Base-by-base conservation (phyloP, 73 alveolate genomes). In the Urostyla sp. region DNA sequence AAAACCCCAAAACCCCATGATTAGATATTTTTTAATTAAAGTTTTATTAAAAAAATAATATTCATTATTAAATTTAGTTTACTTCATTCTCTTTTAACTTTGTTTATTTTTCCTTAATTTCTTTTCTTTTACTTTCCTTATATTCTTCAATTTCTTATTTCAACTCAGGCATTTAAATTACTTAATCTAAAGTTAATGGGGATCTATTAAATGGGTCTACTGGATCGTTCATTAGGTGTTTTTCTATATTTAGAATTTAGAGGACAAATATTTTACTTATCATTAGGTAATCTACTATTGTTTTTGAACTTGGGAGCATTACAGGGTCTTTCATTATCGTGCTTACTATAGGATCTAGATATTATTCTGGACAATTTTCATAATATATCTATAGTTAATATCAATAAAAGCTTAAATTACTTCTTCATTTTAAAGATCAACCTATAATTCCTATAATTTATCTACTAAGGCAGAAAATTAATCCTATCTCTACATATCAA, bases 331-430 rank as follows among this genome's bases (percentile, higher is more conserved):
- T 92, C 98, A 93, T 93, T 48, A 93, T 36, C 0, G 57, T 69
- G 61, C 75, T 55, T 46, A 80, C 59, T 6, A 93, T 75, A 10
- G 94, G 93, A 50, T 93, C 98, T 0, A 83, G 44, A 80, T 87
- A 90, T 58, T 93, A 95, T 49, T 93, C 98, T 0, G 98, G 98
- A 0, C 94, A 95, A 51, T 93, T 95, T 60, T 93, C 94, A 74
- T 67, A 90, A 55, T 87, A 57, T 32, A 67, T 34, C 85, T 73
- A 51, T 36, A 73, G 0, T 24, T 28, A 20, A 30, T 30, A 20
- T 10, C 4, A 73, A 37, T 32, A 10, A 49, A 32, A 15, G 24
- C 18, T 32, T 24, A 28, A 18, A 20, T 51, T 73, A 48, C 84
- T 23, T 93, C 94, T 75, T 87, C 79, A 15, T 80, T 77, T 10